Conservation (phyloP, 208 protist genomes). For the Phytomonas francai region DNA sequence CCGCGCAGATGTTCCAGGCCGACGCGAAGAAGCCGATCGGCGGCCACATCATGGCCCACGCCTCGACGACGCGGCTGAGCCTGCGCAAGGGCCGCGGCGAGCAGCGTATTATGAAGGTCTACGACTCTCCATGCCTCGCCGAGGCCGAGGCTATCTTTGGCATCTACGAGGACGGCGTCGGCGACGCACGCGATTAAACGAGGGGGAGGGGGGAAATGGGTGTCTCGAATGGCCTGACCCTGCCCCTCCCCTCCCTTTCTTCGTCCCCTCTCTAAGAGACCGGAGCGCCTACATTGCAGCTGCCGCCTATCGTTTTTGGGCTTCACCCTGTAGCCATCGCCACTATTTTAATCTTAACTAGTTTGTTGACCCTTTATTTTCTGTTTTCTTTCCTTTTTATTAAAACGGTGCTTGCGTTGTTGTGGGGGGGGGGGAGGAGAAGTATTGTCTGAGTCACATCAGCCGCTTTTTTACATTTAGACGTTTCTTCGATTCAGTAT, state of each 20-base stretch:
- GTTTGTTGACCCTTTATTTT: neutral
- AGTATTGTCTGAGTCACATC: neutral
- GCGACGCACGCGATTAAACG: conserved; percentile 92
- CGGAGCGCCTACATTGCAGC: neutral
- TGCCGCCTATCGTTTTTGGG: neutral
- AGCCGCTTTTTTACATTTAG: neutral
- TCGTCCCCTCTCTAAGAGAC: neutral
- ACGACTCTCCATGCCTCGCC: conserved; percentile 98
- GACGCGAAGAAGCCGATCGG: conserved; percentile 99
- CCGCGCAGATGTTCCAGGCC: conserved; percentile 92
- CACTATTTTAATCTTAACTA: neutral
- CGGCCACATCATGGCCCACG: conserved; percentile 99
- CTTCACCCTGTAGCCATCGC: neutral
- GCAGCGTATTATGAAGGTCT: conserved; percentile 99
- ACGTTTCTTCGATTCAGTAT: neutral
- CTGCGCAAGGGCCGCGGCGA: conserved; percentile 99
- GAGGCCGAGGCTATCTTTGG: conserved; percentile 96
- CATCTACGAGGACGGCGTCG: conserved; percentile 96
- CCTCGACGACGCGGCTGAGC: conserved; percentile 97
- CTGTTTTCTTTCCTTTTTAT: neutral
- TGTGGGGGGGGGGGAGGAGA: neutral
- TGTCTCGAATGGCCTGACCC: neutral
- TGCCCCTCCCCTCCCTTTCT: neutral
- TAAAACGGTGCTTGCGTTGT: neutral
- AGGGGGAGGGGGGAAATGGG: neutral